These are phyloP conservation scores for Smittium culicis DNA, from an alignment of 371 early-diverging fungal genomes.

Conservation along the genomic window DNA sequence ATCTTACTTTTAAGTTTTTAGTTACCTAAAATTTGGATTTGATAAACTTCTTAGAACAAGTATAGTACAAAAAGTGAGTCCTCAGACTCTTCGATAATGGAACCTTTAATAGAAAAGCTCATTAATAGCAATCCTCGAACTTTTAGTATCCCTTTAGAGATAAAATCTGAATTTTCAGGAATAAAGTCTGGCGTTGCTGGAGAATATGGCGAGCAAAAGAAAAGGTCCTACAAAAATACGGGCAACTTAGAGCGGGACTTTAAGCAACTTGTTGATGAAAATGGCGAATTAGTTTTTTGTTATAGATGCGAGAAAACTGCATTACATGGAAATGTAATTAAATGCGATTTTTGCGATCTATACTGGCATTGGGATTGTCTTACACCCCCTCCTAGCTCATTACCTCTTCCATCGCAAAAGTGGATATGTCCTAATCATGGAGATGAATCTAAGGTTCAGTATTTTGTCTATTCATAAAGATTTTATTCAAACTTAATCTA, in stretches of 20 bases:
- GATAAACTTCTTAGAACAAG: too few species aligned
- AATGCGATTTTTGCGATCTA: slow-evolving; percentile 67
- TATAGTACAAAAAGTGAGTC: slow-evolving; percentile 20
- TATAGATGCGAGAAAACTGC: slow-evolving; percentile 47
- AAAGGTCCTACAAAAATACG: slow-evolving; percentile 25
- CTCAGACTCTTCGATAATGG: slow-evolving; percentile 17
- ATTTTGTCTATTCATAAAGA: slow-evolving; percentile 13
- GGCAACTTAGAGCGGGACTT: slow-evolving; percentile 36
- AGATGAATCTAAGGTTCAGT: slow-evolving; percentile 41
- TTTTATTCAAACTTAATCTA: not conserved
- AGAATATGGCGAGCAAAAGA: slow-evolving; percentile 19
- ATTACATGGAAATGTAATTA: slow-evolving; percentile 39
- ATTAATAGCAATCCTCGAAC: slow-evolving; percentile 21
- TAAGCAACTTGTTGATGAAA: slow-evolving; percentile 34
- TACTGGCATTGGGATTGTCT: slow-evolving; percentile 83
- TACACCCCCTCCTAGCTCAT: slow-evolving; percentile 47
- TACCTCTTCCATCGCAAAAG: slow-evolving; percentile 42
- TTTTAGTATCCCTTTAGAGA: slow-evolving; percentile 38
- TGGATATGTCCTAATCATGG: slow-evolving; percentile 87
- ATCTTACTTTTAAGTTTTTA: too few species aligned
- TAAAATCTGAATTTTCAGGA: slow-evolving; percentile 39
- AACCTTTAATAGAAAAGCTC: slow-evolving; percentile 17
- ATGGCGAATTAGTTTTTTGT: slow-evolving; percentile 41
- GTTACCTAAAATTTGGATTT: too few species aligned
- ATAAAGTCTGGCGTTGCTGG: slow-evolving; percentile 19